Conservation (phyloP, 176 grass and related monocot species). For the Aegilops longissima region DNA sequence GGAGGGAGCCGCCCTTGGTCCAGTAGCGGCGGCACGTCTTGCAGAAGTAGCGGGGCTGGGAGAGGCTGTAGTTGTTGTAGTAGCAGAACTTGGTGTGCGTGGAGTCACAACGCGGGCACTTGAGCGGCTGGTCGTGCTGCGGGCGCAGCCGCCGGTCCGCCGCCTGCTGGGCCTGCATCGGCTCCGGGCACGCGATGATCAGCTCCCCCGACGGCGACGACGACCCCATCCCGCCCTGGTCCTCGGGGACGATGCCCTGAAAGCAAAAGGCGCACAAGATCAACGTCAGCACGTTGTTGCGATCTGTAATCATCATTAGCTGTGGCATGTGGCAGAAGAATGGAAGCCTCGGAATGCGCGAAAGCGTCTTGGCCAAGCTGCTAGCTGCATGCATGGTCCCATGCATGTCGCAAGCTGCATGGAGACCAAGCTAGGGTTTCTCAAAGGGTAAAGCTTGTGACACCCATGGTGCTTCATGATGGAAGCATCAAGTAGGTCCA, state of each 20-base stretch:
- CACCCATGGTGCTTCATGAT: constrained; percentile 20
- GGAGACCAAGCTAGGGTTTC: constrained; percentile 20
- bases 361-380: constrained; percentile 18
- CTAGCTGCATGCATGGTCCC: constrained; percentile 5
- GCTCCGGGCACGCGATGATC: constrained; percentile 60
- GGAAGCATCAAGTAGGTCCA: constrained; percentile 36
- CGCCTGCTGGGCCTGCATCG: constrained; percentile 32
- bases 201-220: constrained; percentile 74
- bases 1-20: constrained; percentile 91
- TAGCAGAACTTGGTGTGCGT: constrained; percentile 99
- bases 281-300: constrained; percentile 32
- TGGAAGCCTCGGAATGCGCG: constrained; percentile 45
- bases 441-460: constrained; percentile 24
- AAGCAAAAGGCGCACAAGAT: constrained; percentile 21
- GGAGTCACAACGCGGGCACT: constrained; percentile 91
- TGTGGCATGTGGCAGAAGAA: constrained; percentile 13
- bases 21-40: constrained; percentile 96
- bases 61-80: constrained; percentile 99
- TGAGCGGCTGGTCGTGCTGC: constrained; percentile 80
- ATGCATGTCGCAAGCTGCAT: constrained; percentile 29
- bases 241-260: constrained; percentile 73
- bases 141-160: constrained; percentile 71
- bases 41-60: constrained; percentile 96
- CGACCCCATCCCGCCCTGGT: constrained; percentile 53
- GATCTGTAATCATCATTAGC: constrained; percentile 32